Conservation (phyloP, 352 stramenopile species). For the Phytopythium aichiense region DNA sequence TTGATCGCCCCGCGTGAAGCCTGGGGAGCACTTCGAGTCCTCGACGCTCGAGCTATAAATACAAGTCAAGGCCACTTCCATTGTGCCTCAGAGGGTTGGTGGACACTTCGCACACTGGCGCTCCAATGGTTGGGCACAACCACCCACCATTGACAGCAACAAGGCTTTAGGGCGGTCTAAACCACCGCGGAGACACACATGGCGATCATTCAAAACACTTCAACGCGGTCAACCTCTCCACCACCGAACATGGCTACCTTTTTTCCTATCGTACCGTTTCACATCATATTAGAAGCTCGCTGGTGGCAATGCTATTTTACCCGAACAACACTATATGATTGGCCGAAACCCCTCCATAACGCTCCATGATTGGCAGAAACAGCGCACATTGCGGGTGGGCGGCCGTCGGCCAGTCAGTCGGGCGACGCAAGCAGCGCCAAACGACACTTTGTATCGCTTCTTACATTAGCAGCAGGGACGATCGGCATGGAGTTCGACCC, state of each 20-base stretch:
- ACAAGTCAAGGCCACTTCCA: neutral
- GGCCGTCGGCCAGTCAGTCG: neutral
- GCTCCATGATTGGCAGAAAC: neutral
- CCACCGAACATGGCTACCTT: neutral
- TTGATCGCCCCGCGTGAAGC: too few species aligned
- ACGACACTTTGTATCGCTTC: neutral
- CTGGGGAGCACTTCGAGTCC: neutral
- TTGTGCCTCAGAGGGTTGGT: too few species aligned
- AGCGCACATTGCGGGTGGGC: neutral
- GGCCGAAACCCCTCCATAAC: neutral
- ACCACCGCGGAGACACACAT: too few species aligned
- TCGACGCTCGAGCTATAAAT: neutral
- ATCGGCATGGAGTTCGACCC: constrained; percentile 65
- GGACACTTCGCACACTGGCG: too few species aligned
- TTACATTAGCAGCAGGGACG: neutral
- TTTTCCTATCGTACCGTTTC: neutral
- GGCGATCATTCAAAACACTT: neutral
- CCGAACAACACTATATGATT: neutral
- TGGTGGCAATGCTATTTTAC: neutral
- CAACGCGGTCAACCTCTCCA: constrained; percentile 2
- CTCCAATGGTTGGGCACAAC: too few species aligned
- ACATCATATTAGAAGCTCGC: neutral
- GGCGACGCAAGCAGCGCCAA: neutral
- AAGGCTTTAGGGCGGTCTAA: too few species aligned
- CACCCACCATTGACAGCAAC: too few species aligned